Percentiles rank a stretch among this genome's conserved stretches.
Evolutionary conservation across 2,329 filamentous ascomycete genomes (phyloP).

Genomic region (Ophiostoma triangulosporum): DNA sequence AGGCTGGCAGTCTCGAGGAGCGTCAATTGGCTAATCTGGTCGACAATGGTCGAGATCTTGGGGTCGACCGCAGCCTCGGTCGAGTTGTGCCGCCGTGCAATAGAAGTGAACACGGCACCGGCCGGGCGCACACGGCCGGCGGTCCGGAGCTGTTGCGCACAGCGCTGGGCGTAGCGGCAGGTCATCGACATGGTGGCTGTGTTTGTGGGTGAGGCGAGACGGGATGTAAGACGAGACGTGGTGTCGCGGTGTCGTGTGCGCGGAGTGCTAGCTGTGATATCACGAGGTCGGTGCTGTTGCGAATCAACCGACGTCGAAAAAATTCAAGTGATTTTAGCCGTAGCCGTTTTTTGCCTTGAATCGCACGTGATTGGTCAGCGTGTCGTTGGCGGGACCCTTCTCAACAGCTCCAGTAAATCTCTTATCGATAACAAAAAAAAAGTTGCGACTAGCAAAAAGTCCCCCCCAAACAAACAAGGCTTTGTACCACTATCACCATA

Average conservation of each 20-base stretch:
- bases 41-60: conserved; percentile 89
- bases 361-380: conserved; percentile 5
- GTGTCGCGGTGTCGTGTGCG: background rate
- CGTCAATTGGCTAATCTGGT: conserved; percentile 97
- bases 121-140: conserved; percentile 32
- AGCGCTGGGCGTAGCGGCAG: conserved; percentile 50
- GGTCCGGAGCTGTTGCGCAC: conserved; percentile 47
- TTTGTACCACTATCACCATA: conserved; percentile 4
- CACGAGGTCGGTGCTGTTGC: background rate
- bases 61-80: conserved; percentile 69
- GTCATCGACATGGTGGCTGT: conserved; percentile 42
- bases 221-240: background rate
- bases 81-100: conserved; percentile 71
- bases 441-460: background rate
- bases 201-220: background rate
- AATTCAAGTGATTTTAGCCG: conserved; percentile 6
- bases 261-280: background rate
- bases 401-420: background rate
- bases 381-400: background rate
- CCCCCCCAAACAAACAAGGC: background rate
- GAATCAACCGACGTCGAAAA: conserved; percentile 9
- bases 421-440: conserved; percentile 11
- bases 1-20: conserved; percentile 94
- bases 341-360: conserved; percentile 2
- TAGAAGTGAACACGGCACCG: conserved; percentile 28